Evolutionary conservation across 2,329 filamentous ascomycete species (phyloP).

Genomic region (Colletotrichum graminicola): DNA sequence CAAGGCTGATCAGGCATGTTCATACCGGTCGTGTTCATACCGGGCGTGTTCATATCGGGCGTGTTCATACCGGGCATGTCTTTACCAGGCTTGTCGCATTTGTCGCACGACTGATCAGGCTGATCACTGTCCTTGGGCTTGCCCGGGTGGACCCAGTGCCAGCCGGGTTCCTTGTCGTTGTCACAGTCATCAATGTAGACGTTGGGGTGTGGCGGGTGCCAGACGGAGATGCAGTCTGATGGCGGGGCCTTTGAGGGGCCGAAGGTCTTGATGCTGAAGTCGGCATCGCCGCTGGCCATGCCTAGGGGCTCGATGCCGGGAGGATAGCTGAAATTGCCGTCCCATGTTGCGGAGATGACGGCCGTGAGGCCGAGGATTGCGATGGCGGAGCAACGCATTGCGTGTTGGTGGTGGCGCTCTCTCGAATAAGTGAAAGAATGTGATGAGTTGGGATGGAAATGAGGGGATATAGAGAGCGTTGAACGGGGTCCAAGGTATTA

Average conservation of each 20-base stretch:
- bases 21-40: too few species aligned
- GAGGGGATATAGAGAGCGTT: conserved; percentile 19
- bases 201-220: conserved; percentile 54
- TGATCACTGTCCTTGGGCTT: conserved; percentile 41
- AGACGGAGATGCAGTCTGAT: conserved; percentile 48
- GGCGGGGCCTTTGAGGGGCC: conserved; percentile 46
- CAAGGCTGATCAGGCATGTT: conserved; percentile 25
- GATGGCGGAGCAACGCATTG: conserved; percentile 42
- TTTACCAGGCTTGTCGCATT: conserved; percentile 12
- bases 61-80: conserved; percentile 10
- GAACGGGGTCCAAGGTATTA: conserved; percentile 40
- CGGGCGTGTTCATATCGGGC: too few species aligned
- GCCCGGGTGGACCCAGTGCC: conserved; percentile 55
- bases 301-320: conserved; percentile 42
- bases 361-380: conserved; percentile 42
- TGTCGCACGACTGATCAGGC: conserved; percentile 26
- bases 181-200: conserved; percentile 55
- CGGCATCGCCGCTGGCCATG: conserved; percentile 26
- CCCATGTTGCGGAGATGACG: conserved; percentile 38
- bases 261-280: conserved; percentile 38
- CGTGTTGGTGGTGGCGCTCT: conserved; percentile 17
- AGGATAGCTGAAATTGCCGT: conserved; percentile 43
- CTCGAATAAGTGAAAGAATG: conserved; percentile 11
- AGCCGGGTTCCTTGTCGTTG: conserved; percentile 47
- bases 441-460: conserved; percentile 12